Evolutionary conservation across 1,139 yeast species (phyloP).

Genomic region (Debaryomyces udenii): DNA sequence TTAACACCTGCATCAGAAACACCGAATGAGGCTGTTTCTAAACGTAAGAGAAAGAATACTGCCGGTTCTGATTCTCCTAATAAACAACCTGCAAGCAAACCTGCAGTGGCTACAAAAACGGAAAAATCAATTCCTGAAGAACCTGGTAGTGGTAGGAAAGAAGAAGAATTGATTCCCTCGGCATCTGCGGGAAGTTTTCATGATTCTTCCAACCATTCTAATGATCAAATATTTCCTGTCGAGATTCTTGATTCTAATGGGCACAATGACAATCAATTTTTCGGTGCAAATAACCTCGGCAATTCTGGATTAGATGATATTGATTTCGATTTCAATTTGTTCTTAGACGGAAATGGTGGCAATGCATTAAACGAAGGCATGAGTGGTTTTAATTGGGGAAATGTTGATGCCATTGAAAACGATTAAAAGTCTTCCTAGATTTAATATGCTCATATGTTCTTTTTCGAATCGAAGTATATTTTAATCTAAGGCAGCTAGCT

Average conservation of each 20-base stretch:
- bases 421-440: slow-evolving; percentile 16
- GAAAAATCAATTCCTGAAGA: slow-evolving; percentile 29
- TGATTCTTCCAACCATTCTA: slow-evolving; percentile 28
- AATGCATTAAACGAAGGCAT: slow-evolving; percentile 40
- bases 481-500: not conserved
- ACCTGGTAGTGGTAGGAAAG: slow-evolving; percentile 21
- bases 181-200: slow-evolving; percentile 13
- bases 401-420: slow-evolving; percentile 51
- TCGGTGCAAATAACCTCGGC: slow-evolving; percentile 18
- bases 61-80: slow-evolving; percentile 38
- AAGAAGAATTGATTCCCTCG: slow-evolving; percentile 28
- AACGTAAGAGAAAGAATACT: slow-evolving; percentile 31
- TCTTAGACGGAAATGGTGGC: slow-evolving; percentile 48
- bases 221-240: slow-evolving; percentile 42
- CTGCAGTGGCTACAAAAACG: slow-evolving; percentile 29
- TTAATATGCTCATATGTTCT: no score
- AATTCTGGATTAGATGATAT: slow-evolving; percentile 43
- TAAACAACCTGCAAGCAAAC: slow-evolving; percentile 25
- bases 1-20: slow-evolving; percentile 49
- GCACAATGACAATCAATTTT: slow-evolving; percentile 26
- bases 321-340: slow-evolving; percentile 58
- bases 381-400: slow-evolving; percentile 57
- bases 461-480: no score
- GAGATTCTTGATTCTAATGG: slow-evolving; percentile 33
- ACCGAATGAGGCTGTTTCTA: slow-evolving; percentile 24